Base-by-base conservation (phyloP, 129 eudicot species). In the Chrysanthemum seticuspe region DNA sequence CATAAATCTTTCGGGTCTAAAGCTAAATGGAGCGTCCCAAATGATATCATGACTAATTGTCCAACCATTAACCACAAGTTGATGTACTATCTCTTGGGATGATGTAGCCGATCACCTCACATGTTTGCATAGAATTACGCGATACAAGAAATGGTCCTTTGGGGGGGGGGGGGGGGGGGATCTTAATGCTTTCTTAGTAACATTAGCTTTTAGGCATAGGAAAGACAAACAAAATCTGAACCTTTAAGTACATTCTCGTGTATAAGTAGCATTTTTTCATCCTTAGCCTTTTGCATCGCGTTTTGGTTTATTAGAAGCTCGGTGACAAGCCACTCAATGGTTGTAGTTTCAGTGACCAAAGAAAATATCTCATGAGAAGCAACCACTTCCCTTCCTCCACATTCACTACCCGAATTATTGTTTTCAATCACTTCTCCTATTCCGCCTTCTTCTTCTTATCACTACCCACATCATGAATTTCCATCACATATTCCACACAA, bases 21-120 rank as follows among this genome's bases (percentile, higher is more conserved):
- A 71, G 4, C 31, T 57, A 25, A 57, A 57, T 10, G 76, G 76
- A 8, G 25, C 25, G 62, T 12, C 77, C 77, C 69, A 85, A 9
- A 59, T 62, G 1, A 7, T 58, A 51, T 84, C 88, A 6, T 81
- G 78, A 11, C 60, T 76, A n/a, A 80, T 84, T 9, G 85, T 82
- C 85, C 85, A 84, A 51, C 73, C 54, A 12, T 23, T 23, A 23
- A 23, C 25, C 25, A 23, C 25, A 23, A 23, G 25, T 23, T 23
- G 25, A 23, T 1, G 25, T 23, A 23, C 25, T 70, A 25, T 73
- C 76, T 70, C 72, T 73, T 5, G 85, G 85, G 25, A 84, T 57
- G 0, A 40, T 72, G 74, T 61, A 80, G 6, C 79, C 82, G 80
- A 73, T 61, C 4, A 73, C 44, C 29, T 57, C 25, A 57, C 62